Base-by-base conservation (phyloP, 768 basidiomycete genomes). In the Sistotremastrum niveocremeum region DNA sequence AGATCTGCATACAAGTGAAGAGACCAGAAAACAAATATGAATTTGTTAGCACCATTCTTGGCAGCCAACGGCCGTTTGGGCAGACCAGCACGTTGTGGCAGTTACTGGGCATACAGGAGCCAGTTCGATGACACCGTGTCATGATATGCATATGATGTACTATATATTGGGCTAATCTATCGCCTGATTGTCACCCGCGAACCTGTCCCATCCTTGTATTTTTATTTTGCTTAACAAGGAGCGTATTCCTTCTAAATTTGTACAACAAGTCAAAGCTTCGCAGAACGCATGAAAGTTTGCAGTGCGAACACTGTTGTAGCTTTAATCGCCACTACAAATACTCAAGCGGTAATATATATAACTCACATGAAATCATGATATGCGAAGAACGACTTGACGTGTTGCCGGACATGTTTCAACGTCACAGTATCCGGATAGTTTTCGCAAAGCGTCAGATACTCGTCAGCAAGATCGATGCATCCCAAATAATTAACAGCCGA, bases 31-130 rank as follows among this genome's bases (percentile, higher is more conserved):
- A 88, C 51, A 72, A 70, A 60, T 99, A 97, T 56, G 91, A 97
- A 64, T 93, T 91, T n/a, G 85, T 79, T 10, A 72, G 79, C 49
- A 91, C 90, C 20, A 59, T 94, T 47, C 62, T 94, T 36, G 84
- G 89, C 9, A 78, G 81, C 50, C 81, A 85, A 64, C 62, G 86
- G 60, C 86, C 86, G 12, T 89, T 88, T 64, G 87, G 86, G 44
- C 81, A 84, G 57, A 72, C 79, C 31, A 72, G 74, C 56, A 60
- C 84, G 53, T 59, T 89, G 52, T 75, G 74, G 69, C 84, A 87
- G 62, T 81, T 89, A 35, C 80, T 84, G 57, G 86, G 86, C 32
- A 60, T 87, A 12, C 71, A 80, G 51, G 74, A 73, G 45, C 20
- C 20, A 20, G 20, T 46, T 12, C 9, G 52, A 53, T 6, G 37